A percentile compares a stretch with the other conserved stretches of the same genome.
Conservation (phyloP, 1,139 yeast genomes). For the Citeromyces hawaiiensis region DNA sequence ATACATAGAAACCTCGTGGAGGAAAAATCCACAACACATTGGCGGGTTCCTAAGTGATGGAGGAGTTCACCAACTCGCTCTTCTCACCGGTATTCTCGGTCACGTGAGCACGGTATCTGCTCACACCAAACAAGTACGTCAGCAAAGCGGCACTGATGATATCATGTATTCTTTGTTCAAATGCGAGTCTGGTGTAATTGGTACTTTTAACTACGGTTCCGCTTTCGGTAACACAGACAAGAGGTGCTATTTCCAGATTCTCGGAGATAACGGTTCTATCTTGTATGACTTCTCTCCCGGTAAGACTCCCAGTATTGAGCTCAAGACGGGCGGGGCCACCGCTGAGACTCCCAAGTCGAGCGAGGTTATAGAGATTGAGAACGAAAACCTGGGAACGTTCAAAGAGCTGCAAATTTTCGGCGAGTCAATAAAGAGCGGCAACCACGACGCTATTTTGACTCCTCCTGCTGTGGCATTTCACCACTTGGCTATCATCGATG, state of each 20-base stretch:
- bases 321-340: conserved; percentile 24
- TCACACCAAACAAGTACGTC: conserved; percentile 60
- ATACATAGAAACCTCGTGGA: conserved; percentile 69
- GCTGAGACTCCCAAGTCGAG: conserved; percentile 33
- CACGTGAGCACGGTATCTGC: conserved; percentile 57
- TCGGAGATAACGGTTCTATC: conserved; percentile 69
- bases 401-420: conserved; percentile 67
- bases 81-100: conserved; percentile 76
- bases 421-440: conserved; percentile 51
- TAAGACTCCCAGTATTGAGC: conserved; percentile 27
- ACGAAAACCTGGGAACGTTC: conserved; percentile 44
- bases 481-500: conserved; percentile 81
- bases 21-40: conserved; percentile 77
- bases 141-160: conserved; percentile 72
- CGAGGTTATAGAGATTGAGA: conserved; percentile 27
- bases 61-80: conserved; percentile 89
- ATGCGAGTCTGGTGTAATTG: conserved; percentile 48
- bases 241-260: conserved; percentile 48
- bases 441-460: conserved; percentile 42
- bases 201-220: conserved; percentile 83
- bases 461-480: conserved; percentile 75
- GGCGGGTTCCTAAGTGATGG: conserved; percentile 91
- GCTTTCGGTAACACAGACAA: conserved; percentile 81
- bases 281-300: conserved; percentile 49
- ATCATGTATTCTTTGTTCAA: conserved; percentile 57